phyloP scores from a whole-genome alignment of 2,329 filamentous ascomycete genomes.

The Hawksworthiomyces lignivorus region DNA sequence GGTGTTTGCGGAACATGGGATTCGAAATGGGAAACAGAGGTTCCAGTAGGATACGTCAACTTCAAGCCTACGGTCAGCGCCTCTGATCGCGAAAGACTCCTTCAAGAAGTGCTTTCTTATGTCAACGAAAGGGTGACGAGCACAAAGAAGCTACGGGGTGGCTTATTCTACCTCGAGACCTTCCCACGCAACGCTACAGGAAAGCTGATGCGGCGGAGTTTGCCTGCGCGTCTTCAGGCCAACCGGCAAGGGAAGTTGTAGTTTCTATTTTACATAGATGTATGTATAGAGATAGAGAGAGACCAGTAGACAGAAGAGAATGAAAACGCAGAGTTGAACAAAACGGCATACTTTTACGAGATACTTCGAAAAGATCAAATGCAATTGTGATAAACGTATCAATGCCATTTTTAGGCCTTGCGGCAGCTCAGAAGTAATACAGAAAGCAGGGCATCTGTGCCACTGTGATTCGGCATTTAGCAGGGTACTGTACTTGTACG shows the following conservation, averaged over 20 bases:
- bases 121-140: neutral
- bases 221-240: conserved; percentile 2
- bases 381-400: too few species aligned
- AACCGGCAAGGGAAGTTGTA: neutral
- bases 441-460: too few species aligned
- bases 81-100: neutral
- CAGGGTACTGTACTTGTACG: too few species aligned
- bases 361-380: too few species aligned
- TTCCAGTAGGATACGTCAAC: conserved; percentile 5
- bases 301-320: too few species aligned
- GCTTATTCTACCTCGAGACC: conserved; percentile 1
- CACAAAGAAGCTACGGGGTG: conserved; percentile 4
- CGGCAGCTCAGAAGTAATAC: too few species aligned
- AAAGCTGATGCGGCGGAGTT: conserved; percentile 4
- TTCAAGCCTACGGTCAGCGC: neutral
- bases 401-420: too few species aligned
- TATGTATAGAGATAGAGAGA: too few species aligned
- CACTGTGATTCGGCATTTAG: too few species aligned
- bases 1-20: conserved; percentile 4
- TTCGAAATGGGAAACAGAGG: conserved; percentile 1
- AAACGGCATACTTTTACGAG: too few species aligned
- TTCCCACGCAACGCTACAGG: conserved; percentile 4
- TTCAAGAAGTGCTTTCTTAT: neutral
- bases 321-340: too few species aligned
- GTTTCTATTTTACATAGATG: too few species aligned